Percentiles rank a stretch among this genome's conserved stretches.
Evolutionary conservation across 345 rosid species (phyloP).

Genomic region (Arabidopsis thaliana): TAIR10.1 NC_003070.9:26450001-26450500

Average conservation of each 20-base stretch:
- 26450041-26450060: neutral
- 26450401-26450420: constrained; percentile 22
- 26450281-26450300: constrained; percentile 29
- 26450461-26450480: constrained; percentile 44
- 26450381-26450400: constrained; percentile 43
- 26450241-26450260: constrained; percentile 41
- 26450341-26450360: neutral
- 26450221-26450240: constrained; percentile 45
- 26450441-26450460: constrained; percentile 26
- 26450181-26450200: neutral
- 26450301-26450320: constrained; percentile 29
- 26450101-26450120: neutral
- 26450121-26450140: neutral
- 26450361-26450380: neutral
- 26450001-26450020: neutral
- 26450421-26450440: constrained; percentile 38
- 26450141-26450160: neutral
- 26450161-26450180: constrained; percentile 30
- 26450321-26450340: neutral
- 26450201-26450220: constrained; percentile 31
- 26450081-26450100: constrained; percentile 2
- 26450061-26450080: neutral
- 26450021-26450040: neutral
- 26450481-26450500: constrained; percentile 35
- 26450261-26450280: constrained; percentile 35